Percentiles rank a stretch among this genome's conserved stretches.
phyloP scores from a whole-genome alignment of 345 rosid species.

The Brassica juncea region DNA sequence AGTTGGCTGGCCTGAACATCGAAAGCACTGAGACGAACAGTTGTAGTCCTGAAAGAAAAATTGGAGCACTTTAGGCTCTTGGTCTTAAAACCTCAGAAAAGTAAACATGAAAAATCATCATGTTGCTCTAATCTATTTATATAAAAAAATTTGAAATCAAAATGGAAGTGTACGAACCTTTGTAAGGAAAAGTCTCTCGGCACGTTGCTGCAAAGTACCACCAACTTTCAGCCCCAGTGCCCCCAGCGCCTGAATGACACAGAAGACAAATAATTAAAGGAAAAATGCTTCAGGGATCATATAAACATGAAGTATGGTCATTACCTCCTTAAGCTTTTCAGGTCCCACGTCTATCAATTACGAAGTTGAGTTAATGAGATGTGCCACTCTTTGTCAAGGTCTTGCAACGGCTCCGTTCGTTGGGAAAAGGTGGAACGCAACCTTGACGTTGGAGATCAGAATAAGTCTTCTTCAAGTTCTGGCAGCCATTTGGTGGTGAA shows the following conservation, averaged over 20 bases:
- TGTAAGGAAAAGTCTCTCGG: slow-evolving; percentile 88
- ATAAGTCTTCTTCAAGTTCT: too few species aligned
- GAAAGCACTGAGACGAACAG: neutral
- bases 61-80: neutral
- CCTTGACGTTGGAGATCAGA: too few species aligned
- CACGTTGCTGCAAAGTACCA: slow-evolving; percentile 87
- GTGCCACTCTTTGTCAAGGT: slow-evolving; percentile 64
- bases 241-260: slow-evolving; percentile 64
- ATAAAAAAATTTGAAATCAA: slow-evolving; percentile 2
- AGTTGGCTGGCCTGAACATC: neutral
- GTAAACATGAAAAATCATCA: neutral
- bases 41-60: neutral
- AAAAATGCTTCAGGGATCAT: neutral
- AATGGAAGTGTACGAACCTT: slow-evolving; percentile 53
- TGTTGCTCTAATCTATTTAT: neutral
- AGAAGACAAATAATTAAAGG: neutral
- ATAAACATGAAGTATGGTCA: slow-evolving; percentile 19
- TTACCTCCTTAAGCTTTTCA: slow-evolving; percentile 84
- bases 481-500: too few species aligned
- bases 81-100: neutral
- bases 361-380: neutral
- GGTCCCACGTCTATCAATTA: slow-evolving; percentile 90
- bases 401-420: slow-evolving; percentile 94
- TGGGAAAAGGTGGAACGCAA: slow-evolving; percentile 51
- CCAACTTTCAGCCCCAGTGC: slow-evolving; percentile 92